Base-by-base conservation (phyloP, 2,329 filamentous ascomycete species). In the Escovopsis sp. region DNA sequence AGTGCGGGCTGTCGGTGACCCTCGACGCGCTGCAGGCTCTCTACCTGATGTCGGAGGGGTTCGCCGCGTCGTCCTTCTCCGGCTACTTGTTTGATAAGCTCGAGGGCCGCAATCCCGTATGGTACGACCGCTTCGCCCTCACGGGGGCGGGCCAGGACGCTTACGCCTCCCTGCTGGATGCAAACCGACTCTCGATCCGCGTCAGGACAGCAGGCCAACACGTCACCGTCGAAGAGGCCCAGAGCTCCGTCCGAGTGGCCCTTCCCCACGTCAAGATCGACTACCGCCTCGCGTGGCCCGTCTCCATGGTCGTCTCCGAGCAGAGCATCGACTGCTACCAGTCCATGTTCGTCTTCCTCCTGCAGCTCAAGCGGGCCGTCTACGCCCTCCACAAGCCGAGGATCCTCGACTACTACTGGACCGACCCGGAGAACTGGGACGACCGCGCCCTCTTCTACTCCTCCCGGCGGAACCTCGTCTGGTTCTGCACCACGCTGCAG, bases 71-170 rank as follows among this genome's bases (percentile, higher is more conserved):
- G 37, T 60, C 64, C 0, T 80, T 94, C 50, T 74, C 81, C 11
- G 68, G 70, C 24, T 72, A 72, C 11, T 58, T 95, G 1, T 94
- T 94, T 53, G 74, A 79, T 42, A 78, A 81, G 39, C 71, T 95
- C 36, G 83, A 91, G 49, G 66, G 63, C 2, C 52, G 70, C 13
- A 68, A 64, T 54, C 59, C 54, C 6, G 64, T 63, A 31, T 95
- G 87, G 88, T 79, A 81, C 46, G 86, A 95, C 56, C 75, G 79
- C 15, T 94, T 89, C 53, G 70, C 82, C 1, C 65, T 95, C 25
- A 91, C 83, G 0, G 84, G 88, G 49, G 62, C 86, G 2, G 79
- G 81, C 1, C 82, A 86, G 44, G 79, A 79, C 43, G 77, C 82
- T 0, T 87, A 86, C 55, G 68, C 74, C 1, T 50, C 61, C 1